Base-by-base conservation (phyloP, 176 grass and related monocot species). In the Eragrostis nindensis region DNA sequence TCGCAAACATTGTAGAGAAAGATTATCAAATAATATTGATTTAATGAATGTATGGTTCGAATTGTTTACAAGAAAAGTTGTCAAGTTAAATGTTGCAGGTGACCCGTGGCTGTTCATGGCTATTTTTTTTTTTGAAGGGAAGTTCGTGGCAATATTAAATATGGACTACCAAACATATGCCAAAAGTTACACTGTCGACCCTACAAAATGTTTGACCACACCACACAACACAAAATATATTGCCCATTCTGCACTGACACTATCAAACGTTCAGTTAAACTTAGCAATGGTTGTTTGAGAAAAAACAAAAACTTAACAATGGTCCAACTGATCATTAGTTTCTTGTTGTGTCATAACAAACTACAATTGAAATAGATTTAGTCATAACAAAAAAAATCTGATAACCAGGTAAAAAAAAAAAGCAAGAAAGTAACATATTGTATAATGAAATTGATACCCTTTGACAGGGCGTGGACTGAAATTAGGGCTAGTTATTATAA, bases 311-410 rank as follows among this genome's bases (percentile, higher is more conserved):
- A n/a, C n/a, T n/a, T n/a, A n/a, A n/a, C n/a, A 53, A 15, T 40
- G 4, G 45, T 39, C 39, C 19, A 78, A 78, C 25, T 78, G 3
- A 50, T 79, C 7, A 75, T 40, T 7, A 53, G 21, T 53, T 78
- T 66, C 29, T 53, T 25, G 12, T 53, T 8, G 24, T 67, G 29
- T 54, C 46, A 67, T 52, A 8, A 2, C n/a, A 38, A 50, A 55
- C 77, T 4, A 3, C 7, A 66, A 48, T 11, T 32, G 19, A 21
- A 47, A 68, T 54, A 39, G 5, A 27, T 26, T 41, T 79, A 54
- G 42, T 41, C 24, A 44, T 62, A 27, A 62, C 7, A 16, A 53
- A 32, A 2, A 38, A 78, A 17, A 17, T 19, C 52, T 25, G 46
- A 66, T 39, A 66, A 25, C 29, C 52, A 17, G 24, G 17, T 1